These are phyloP conservation scores for Anthracocystis setariae DNA, from an alignment of 1,284 basidiomycete species.

Conservation along the genomic window DNA sequence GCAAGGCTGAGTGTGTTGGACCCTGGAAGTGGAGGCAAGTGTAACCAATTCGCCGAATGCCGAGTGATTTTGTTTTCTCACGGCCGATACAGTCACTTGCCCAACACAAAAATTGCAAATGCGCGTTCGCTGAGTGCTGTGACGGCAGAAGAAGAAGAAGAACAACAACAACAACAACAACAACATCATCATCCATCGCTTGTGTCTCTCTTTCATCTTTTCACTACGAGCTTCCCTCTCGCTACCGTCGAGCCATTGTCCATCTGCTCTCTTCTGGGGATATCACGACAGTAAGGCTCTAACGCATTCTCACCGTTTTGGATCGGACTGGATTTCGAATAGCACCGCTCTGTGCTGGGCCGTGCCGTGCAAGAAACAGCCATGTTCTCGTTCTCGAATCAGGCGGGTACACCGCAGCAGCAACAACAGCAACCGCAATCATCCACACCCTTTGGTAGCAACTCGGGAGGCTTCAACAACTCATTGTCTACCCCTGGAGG, in stretches of 20 bases:
- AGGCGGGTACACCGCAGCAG: constrained; percentile 28
- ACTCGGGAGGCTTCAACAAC: constrained; percentile 30
- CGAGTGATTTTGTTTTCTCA: not conserved
- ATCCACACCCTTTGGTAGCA: constrained; percentile 31
- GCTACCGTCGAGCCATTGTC: not conserved
- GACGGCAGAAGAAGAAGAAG: constrained; percentile 1
- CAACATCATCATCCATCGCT: not conserved
- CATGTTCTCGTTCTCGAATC: constrained; percentile 44
- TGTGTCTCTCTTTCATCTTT: not conserved
- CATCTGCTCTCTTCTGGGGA: not conserved
- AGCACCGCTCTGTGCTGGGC: too few relatives aligned
- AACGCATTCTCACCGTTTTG: too few relatives aligned
- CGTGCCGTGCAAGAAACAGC: not conserved
- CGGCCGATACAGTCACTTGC: not conserved
- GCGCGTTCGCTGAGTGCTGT: not conserved
- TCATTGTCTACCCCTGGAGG: constrained; percentile 28
- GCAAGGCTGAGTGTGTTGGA: constrained; percentile 4
- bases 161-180: constrained; percentile 3
- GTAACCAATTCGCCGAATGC: constrained; percentile 4
- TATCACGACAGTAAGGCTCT: constrained; percentile 4
- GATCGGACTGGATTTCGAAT: too few relatives aligned
- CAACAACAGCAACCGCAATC: constrained; percentile 33
- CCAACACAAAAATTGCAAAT: not conserved
- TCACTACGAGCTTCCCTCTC: not conserved
- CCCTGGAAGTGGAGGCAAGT: constrained; percentile 7